Evolutionary conservation across 495 filamentous ascomycete genomes (phyloP).

Genomic region (Neurospora sp.): DNA sequence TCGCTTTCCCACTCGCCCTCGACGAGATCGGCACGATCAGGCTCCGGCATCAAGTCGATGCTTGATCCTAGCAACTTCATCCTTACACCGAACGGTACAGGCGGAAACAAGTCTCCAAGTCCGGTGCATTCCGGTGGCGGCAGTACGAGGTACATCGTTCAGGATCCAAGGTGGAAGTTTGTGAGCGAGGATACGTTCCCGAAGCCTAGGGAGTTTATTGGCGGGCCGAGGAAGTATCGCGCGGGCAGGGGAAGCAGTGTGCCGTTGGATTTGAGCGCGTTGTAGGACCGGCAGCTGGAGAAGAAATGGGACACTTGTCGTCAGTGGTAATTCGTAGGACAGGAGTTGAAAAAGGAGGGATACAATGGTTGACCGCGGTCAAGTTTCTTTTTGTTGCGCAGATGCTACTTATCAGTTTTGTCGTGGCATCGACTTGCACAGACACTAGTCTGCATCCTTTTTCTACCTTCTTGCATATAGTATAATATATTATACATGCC

Average conservation of each 20-base stretch:
- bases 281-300: conserved; percentile 10
- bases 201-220: conserved; percentile 69
- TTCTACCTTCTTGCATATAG: neutral
- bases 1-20: conserved; percentile 26
- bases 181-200: conserved; percentile 71
- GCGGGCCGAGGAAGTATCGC: conserved; percentile 65
- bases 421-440: neutral
- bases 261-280: conserved; percentile 65
- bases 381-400: neutral
- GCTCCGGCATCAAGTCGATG: conserved; percentile 40
- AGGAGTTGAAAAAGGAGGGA: neutral
- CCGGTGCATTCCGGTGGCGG: conserved; percentile 28
- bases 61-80: conserved; percentile 72
- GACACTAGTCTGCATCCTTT: neutral
- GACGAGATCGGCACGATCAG: conserved; percentile 19
- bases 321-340: neutral
- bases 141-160: conserved; percentile 45
- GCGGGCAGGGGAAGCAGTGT: conserved; percentile 91
- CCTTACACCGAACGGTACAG: conserved; percentile 42
- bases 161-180: conserved; percentile 82
- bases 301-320: neutral
- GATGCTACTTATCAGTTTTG: neutral
- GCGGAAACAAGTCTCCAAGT: conserved; percentile 21
- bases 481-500: neutral
- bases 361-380: neutral